Conservation (phyloP, 1,284 basidiomycete species). For the Ustilago tritici region DNA sequence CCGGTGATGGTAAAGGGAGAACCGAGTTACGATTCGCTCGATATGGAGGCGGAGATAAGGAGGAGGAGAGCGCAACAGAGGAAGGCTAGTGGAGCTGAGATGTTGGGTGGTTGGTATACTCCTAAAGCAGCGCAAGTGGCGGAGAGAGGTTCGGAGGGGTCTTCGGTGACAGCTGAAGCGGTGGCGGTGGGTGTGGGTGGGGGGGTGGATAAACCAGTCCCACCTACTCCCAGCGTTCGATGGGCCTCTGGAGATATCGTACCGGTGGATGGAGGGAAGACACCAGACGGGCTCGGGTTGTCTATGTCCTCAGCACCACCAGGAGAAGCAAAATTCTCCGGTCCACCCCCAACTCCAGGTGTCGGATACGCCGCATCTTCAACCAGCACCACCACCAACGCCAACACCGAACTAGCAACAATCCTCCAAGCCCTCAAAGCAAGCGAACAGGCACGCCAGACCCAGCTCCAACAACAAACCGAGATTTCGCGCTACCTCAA, state of each 20-base stretch:
- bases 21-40: constrained; percentile 49
- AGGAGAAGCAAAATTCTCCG: constrained; percentile 32
- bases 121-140: constrained; percentile 26
- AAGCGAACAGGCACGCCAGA: constrained; percentile 54
- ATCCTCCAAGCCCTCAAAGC: constrained; percentile 56
- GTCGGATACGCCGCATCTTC: constrained; percentile 26
- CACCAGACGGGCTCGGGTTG: constrained; percentile 33
- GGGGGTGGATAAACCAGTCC: constrained; percentile 43
- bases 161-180: constrained; percentile 27
- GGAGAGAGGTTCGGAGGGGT: constrained; percentile 11
- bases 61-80: constrained; percentile 40
- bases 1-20: constrained; percentile 33
- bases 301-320: constrained; percentile 38
- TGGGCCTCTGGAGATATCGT: constrained; percentile 43
- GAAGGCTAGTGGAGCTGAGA: constrained; percentile 30
- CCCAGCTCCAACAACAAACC: constrained; percentile 56
- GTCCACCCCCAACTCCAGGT: constrained; percentile 38
- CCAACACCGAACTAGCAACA: constrained; percentile 43
- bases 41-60: constrained; percentile 63
- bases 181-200: not conserved
- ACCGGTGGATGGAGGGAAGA: constrained; percentile 11
- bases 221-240: constrained; percentile 41
- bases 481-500: constrained; percentile 65
- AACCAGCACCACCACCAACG: constrained; percentile 13
- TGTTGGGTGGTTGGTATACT: constrained; percentile 57